Evolutionary conservation across 352 stramenopile genomes (phyloP), one percentile per base, ranked within the genome.

Genomic region (Phytopythium vexans): DNA sequence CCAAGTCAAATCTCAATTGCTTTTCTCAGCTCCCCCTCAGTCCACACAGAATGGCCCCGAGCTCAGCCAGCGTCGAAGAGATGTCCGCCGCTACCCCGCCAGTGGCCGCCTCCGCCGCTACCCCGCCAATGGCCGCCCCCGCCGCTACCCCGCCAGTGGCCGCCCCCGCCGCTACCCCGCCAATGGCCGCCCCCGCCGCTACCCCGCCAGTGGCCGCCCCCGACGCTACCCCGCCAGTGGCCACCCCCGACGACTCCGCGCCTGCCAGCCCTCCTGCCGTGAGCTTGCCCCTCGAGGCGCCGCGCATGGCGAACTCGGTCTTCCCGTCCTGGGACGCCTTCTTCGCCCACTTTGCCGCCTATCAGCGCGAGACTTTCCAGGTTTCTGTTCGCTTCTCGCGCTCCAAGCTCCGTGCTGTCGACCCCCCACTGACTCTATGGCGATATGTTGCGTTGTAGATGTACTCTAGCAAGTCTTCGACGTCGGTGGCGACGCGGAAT

Each of bases 311-410:
- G 32, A 6, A 12, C 34, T 54, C 35, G 27, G 21, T 34, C 4
- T 64, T 64, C 56, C 49, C 50, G 11, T 52, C 50, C 12, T 64
- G 56, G 56, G 46, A 58, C 38, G 49, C 56, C 33, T 64, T 64
- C 33, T 47, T 47, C 7, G 38, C 38, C 15, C 51, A 54, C 35
- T 64, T 64, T 21, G 31, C 51, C 34, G 50, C 33, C 16, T 64
- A 64, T 44, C 56, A 64, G 45, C 37, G 50, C 56, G 38, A 64
- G 40, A 64, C 56, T 16, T 64, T 51, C 39, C 56, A 64, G 45
- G 38, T 54, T 4, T 38, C 11, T 41, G 31, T 51, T 32, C 27
- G 44, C 16, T 41, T 14, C 37, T 41, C 8, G 2, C 21, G 21
- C 21, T 27, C 21, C 21, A 27, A 27, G 1, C 21, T 27, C 21